Evolutionary conservation across 805 yeast species (phyloP).

Genomic region (Clavispora fructus): DNA sequence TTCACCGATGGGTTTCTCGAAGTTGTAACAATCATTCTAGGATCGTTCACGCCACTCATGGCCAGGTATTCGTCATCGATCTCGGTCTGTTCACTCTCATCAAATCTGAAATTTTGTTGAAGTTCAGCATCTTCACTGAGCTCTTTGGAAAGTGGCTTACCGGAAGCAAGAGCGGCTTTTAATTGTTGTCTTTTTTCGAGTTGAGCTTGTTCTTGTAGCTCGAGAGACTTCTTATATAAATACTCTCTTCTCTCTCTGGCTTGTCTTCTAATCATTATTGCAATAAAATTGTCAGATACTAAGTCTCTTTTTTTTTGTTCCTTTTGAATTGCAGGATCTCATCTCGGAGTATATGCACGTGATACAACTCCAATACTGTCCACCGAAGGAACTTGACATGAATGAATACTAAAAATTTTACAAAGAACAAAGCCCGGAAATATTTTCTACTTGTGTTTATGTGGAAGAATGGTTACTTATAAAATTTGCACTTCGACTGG

Average conservation of each 20-base stretch:
- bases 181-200: slow-evolving; percentile 83
- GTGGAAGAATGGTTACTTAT: too few relatives aligned
- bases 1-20: slow-evolving; percentile 86
- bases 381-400: too few relatives aligned
- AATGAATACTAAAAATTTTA: too few relatives aligned
- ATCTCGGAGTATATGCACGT: neutral
- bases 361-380: neutral
- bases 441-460: too few relatives aligned
- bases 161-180: slow-evolving; percentile 83
- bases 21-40: slow-evolving; percentile 87
- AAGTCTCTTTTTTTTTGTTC: neutral
- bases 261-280: slow-evolving; percentile 72
- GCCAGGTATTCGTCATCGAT: slow-evolving; percentile 93
- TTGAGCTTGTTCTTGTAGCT: slow-evolving; percentile 81
- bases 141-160: slow-evolving; percentile 86
- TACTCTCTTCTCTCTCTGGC: slow-evolving; percentile 97
- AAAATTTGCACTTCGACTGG: too few relatives aligned
- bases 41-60: slow-evolving; percentile 82
- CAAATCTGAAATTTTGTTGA: slow-evolving; percentile 79
- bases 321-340: neutral
- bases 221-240: slow-evolving; percentile 80
- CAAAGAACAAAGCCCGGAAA: too few relatives aligned
- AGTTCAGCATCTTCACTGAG: slow-evolving; percentile 80
- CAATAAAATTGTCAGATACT: neutral
- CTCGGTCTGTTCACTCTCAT: slow-evolving; percentile 64